Base-by-base conservation (phyloP, 441 rosid species). In the Jatropha podagrica region DNA sequence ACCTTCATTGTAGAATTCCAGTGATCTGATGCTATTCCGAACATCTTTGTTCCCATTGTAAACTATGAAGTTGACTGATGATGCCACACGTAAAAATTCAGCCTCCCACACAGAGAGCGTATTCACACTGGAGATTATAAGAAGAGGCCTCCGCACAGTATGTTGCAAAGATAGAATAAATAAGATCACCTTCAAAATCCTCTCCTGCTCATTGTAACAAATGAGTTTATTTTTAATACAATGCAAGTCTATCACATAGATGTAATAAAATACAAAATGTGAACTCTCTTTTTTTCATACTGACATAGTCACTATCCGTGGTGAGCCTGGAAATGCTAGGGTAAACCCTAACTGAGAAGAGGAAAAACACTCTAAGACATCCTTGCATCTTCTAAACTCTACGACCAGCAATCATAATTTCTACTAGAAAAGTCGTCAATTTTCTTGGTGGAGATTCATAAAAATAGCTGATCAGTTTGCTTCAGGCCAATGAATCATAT, bases 31-130 rank as follows among this genome's bases (percentile, higher is more conserved):
- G 68, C 75, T 41, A 46, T 56, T 68, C 18, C 83, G 76, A 37
- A 75, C 58, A 67, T 78, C 72, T 72, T 72, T 82, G 65, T 27
- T 75, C 60, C 87, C 87, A 40, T 75, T 74, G 71, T 82, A 84
- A 68, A 82, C 73, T 42, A 82, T 60, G 3, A 80, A 58, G 76
- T 81, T 78, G 65, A 74, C 61, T 42, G 71, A 74, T 61, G 82
- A 79, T 56, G 85, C 83, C 73, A 78, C 46, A 60, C 32, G 77
- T 20, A 71, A 73, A 62, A 84, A 80, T 73, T 82, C 87, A 26
- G 67, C 70, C 65, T 82, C 85, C 85, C 85, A 84, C 2, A 76
- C 56, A 73, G 73, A 59, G 61, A 82, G 79, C 11, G 65, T 61
- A 62, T 48, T 51, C 8, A 75, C 61, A 65, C 65, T 71, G 68